Base-by-base conservation (phyloP, 345 rosid genomes). In the Atalantia buxifolia region DNA sequence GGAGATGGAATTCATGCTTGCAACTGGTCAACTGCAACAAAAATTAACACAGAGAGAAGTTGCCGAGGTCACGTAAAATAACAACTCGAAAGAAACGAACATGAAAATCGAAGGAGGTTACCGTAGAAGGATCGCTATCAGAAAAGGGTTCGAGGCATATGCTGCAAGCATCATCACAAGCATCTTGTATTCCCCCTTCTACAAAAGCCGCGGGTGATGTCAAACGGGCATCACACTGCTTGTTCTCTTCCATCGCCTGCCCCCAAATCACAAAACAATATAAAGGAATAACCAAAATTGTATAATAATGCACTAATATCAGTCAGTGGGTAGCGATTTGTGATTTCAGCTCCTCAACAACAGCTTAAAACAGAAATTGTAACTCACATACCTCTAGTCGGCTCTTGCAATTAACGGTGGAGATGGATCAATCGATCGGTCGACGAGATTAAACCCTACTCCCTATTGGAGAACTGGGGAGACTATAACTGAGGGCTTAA, bases 91-190 rank as follows among this genome's bases (percentile, higher is more conserved):
- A 7, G 50, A 69, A 50, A 4, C 30, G 77, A 22, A 36, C 25
- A 48, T 4, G 1, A 60, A 22, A 45, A 59, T 7, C 2, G 50
- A 45, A 45, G 28, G 12, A 79, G 81, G 28, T 68, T 86, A 95
- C 99, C 80, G 98, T 86, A 0, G 99, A 93, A 25, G 99, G 99
- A 78, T 93, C 97, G 53, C 87, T 88, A 33, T 95, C 95, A 38
- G 87, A 87, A 71, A 95, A 95, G 72, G 76, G 83, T 85, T 95
- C 99, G 48, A 95, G 99, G 80, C 99, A 95, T 55, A 95, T 95
- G 90, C 99, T 95, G 87, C 99, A 95, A 48, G 98, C 88, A 79
- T 95, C 98, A 82, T 95, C 99, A 83, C 99, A 95, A 62, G 99
- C 84, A 33, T 95, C 99, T 83, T 95, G 99, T 62, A 95, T 88